Evolutionary conservation across 2,329 filamentous ascomycete genomes (phyloP), one percentile per base, ranked within the genome.

Genomic region (Pseudocercospora macadamiae): DNA sequence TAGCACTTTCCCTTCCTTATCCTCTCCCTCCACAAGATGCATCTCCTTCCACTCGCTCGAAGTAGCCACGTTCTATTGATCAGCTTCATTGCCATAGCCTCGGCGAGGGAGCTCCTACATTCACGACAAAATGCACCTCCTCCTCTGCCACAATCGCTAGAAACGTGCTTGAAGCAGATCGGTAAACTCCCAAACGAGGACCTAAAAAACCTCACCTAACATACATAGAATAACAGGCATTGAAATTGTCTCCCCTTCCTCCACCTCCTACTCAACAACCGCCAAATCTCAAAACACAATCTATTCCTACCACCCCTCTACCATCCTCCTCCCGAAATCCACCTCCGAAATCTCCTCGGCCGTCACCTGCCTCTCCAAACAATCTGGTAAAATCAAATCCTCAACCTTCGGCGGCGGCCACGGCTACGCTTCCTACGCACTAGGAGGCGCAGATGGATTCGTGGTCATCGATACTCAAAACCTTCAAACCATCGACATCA

Each of bases 391-490:
- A 16, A 30, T 49, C 42, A 60, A 64, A 49, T 16, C 51, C 34
- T 63, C 60, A 23, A 59, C 45, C 21, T 63, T 60, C 49, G 60
- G 60, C 37, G 60, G 62, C 37, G 60, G 62, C 45, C 62, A 64
- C 59, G 62, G 62, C 49, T 55, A 64, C 42, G 60, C 62, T 49
- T 52, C 62, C 6, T 64, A 64, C 51, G 62, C 57, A 44, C 55
- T 63, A 16, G 55, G 62, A 21, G 60, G 62, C 10, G n/a, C 37
- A 52, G 55, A 64, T 54, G 62, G 62, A 16, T 63, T 60, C 26
- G 51, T 63, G 19, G 55, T 63, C 16, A 60, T 64, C 30, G 57
- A 63, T 44, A 51, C 48, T 19, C 42, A 32, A 10, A 25, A 44
- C 10, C 25, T 59, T 6, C 21, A 59, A 10, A 51, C 30, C n/a